These are phyloP conservation scores for Canna indica DNA, from an alignment of 176 grass and related monocot genomes.

Conservation along the genomic window DNA sequence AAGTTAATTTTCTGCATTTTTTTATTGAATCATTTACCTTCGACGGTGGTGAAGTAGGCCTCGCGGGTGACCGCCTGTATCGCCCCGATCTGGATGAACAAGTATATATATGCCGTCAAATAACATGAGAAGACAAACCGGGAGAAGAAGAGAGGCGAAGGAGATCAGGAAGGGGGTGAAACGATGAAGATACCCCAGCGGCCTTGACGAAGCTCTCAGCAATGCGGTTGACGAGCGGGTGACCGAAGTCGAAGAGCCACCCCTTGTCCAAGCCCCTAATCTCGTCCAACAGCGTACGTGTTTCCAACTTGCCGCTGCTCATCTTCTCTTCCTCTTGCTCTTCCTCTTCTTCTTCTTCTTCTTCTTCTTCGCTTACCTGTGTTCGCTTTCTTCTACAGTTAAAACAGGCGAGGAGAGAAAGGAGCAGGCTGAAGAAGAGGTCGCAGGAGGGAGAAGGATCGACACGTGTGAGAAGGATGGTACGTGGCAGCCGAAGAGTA, in stretches of 20 bases:
- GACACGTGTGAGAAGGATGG: neutral
- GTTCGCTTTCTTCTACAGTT: neutral
- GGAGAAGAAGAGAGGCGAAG: neutral
- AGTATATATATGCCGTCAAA: neutral
- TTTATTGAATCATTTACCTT: too few relatives aligned
- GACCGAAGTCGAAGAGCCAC: conserved; percentile 64
- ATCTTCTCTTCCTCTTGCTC: conserved; percentile 15
- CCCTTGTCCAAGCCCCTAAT: conserved; percentile 44
- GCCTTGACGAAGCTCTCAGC: conserved; percentile 87
- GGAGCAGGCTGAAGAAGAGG: neutral
- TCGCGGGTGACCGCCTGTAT: conserved; percentile 64
- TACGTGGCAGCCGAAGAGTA: neutral
- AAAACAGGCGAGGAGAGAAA: neutral
- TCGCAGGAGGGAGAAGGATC: neutral
- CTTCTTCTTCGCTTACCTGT: neutral
- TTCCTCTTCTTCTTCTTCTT: neutral
- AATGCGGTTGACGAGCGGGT: conserved; percentile 67
- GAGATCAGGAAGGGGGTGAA: neutral
- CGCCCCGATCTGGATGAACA: conserved; percentile 49
- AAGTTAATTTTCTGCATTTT: too few relatives aligned
- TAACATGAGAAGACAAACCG: neutral
- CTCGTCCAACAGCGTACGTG: conserved; percentile 52
- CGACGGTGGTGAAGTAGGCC: conserved; percentile 51
- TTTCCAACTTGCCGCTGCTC: conserved; percentile 32
- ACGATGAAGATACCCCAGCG: conserved; percentile 38